Evolutionary conservation across 768 basidiomycete genomes (phyloP).

Genomic region (Arthromyces matolae): DNA sequence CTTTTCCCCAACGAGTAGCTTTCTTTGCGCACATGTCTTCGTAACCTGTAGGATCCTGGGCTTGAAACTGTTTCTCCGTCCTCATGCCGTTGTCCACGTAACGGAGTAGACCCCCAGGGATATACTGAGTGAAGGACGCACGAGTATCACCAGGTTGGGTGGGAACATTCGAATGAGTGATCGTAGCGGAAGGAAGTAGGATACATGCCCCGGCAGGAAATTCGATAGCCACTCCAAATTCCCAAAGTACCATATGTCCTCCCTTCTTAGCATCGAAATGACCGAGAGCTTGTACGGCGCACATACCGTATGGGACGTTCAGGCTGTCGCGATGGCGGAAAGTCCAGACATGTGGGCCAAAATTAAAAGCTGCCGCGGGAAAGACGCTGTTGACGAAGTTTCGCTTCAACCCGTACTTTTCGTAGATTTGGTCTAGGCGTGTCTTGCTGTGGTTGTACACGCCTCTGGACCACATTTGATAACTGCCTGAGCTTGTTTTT

Average conservation of each 20-base stretch:
- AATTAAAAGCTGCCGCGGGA: constrained; percentile 23
- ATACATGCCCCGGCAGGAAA: constrained; percentile 21
- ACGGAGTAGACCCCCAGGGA: constrained; percentile 24
- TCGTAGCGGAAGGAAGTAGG: constrained; percentile 24
- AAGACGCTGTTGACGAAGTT: background rate
- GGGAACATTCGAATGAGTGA: constrained; percentile 24
- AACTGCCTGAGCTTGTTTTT: too few species aligned
- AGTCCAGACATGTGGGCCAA: constrained; percentile 18
- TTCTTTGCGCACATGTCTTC: background rate
- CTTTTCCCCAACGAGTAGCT: background rate
- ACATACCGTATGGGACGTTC: constrained; percentile 30
- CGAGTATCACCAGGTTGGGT: constrained; percentile 17
- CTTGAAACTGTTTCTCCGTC: background rate
- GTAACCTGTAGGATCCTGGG: background rate
- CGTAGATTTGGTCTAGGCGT: background rate
- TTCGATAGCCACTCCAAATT: constrained; percentile 14
- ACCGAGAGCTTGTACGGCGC: constrained; percentile 28
- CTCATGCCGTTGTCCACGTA: constrained; percentile 20
- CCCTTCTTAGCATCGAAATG: too few species aligned
- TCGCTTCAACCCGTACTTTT: background rate
- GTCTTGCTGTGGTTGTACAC: background rate
- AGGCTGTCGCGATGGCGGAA: constrained; percentile 22
- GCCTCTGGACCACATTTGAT: background rate
- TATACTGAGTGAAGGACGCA: constrained; percentile 25
- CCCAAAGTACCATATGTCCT: constrained; percentile 31